Conservation (phyloP, 2,329 filamentous ascomycete genomes). For the Venturiaceae sp. region DNA sequence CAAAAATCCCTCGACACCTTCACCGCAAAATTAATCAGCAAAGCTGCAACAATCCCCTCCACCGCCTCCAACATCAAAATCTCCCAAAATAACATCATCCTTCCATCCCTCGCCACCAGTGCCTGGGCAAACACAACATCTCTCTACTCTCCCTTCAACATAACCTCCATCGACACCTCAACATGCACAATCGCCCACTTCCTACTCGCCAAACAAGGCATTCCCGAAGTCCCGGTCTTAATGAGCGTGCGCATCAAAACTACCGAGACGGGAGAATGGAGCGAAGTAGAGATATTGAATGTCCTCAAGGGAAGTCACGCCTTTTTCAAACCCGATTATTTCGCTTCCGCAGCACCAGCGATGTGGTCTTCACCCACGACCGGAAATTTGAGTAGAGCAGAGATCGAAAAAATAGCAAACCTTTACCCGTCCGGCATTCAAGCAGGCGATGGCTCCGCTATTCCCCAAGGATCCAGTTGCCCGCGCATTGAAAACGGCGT, state of each 20-base stretch:
- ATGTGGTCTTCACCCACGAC: neutral
- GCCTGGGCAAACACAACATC: neutral
- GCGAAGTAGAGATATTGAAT: neutral
- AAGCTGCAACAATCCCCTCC: neutral
- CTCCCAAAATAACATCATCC: slow-evolving; percentile 1
- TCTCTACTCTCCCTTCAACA: neutral
- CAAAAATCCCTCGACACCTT: neutral
- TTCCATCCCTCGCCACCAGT: neutral
- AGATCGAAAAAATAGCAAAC: neutral
- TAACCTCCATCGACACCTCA: slow-evolving; percentile 2
- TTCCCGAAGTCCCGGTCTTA: slow-evolving; percentile 1
- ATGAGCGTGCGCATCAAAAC: neutral
- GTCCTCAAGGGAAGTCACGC: neutral
- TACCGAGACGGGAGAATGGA: neutral
- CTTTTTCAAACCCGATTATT: neutral
- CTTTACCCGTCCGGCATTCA: slow-evolving; percentile 1
- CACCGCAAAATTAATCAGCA: neutral
- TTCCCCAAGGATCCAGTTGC: neutral
- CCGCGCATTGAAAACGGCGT: neutral
- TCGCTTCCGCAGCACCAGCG: neutral
- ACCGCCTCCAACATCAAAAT: neutral
- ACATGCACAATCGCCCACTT: slow-evolving; percentile 2
- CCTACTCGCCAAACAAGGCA: neutral
- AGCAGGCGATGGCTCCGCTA: neutral
- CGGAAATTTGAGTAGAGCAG: neutral